Percentiles rank a stretch among this genome's conserved stretches.
These are phyloP conservation scores for Astrothelium macrocarpum DNA, from an alignment of 495 filamentous ascomycete genomes.

Conservation along the genomic window DNA sequence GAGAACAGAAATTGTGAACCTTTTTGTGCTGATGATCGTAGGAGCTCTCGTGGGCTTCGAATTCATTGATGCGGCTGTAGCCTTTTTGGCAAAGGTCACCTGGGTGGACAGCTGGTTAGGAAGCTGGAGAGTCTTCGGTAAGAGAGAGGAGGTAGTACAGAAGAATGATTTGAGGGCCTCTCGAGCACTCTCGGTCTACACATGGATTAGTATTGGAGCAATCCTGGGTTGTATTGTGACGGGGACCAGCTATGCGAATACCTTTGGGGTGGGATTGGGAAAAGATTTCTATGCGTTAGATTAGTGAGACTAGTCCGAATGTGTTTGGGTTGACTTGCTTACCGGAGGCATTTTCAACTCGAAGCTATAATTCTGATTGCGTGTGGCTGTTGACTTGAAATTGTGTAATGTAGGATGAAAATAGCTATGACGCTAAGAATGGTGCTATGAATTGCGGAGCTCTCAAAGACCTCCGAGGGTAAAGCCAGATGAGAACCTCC, in stretches of 20 bases:
- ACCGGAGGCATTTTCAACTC: neutral
- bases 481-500: neutral
- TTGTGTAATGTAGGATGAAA: too few species aligned
- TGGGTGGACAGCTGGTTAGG: constrained; percentile 9
- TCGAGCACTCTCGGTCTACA: constrained; percentile 73
- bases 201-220: constrained; percentile 21
- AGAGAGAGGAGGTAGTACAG: constrained; percentile 39
- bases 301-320: neutral
- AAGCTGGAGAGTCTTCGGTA: neutral
- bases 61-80: constrained; percentile 61
- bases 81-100: constrained; percentile 58
- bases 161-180: constrained; percentile 85
- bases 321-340: neutral
- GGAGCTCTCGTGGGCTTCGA: constrained; percentile 56
- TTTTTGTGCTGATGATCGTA: constrained; percentile 63
- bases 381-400: too few species aligned
- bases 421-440: too few species aligned
- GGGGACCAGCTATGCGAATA: neutral
- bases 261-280: neutral
- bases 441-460: neutral
- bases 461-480: neutral
- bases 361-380: too few species aligned
- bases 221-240: neutral
- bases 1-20: constrained; percentile 12
- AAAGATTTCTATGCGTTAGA: neutral